Base-by-base conservation (phyloP, 371 early-diverging fungal species). In the Rhizomucor pusillus region DNA sequence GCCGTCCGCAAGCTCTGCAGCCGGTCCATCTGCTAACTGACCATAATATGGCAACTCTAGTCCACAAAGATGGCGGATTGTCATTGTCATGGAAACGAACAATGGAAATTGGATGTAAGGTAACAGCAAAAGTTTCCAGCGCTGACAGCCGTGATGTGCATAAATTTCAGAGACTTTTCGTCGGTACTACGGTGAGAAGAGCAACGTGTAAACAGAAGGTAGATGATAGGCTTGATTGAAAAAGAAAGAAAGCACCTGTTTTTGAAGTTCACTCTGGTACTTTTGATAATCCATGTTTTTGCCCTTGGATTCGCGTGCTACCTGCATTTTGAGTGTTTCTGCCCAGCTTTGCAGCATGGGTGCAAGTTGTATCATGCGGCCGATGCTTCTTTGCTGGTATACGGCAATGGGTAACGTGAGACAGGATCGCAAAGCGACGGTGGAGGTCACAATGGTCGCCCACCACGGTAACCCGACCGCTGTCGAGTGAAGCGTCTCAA, bases 81-180 rank as follows among this genome's bases (percentile, higher is more conserved):
- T 80, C 18, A 90, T 61, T 0, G 90, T 85, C 80, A 86, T 81
- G 48, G 79, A 67, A 12, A 90, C 60, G 60, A 89, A 92, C 1
- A 92, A 62, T 0, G 93, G 91, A 7, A 91, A 82, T 56, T 92
- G 93, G 0, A 86, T 73, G 70, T 77, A 86, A 0, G 90, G 91
- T 20, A 89, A 56, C 20, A 85, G 9, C 34, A 90, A 73, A 10
- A 85, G 71, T 47, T 82, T 76, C 43, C 84, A 68, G 0, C 91
- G 89, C 7, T 73, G 61, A 60, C 88, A 90, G 19, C 78, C 68
- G 57, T 89, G 65, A 18, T 73, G 65, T 5, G 71, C 60, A 63
- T 90, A 89, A 9, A 90, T 75, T 12, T 73, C 62, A 12, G 71
- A 71, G 10, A 80, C 77, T 52, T 87, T 84, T 41, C 66, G 62